Percentiles rank a stretch among this genome's conserved stretches.
phyloP scores from a whole-genome alignment of 805 yeast species.

The Isabelozyma rhagii region DNA sequence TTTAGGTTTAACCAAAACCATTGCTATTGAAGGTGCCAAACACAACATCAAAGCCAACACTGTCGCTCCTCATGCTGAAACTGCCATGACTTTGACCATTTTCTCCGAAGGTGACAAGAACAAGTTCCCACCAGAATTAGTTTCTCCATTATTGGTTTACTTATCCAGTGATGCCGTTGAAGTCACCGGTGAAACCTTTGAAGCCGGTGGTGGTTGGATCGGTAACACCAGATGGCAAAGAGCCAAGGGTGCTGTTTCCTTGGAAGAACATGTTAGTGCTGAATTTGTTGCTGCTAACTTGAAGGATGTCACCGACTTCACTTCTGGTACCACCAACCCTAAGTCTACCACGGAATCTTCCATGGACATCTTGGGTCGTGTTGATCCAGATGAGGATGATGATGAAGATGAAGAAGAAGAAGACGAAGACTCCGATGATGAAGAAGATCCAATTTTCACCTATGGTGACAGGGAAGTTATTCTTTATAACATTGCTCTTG shows the following conservation, averaged over 20 bases:
- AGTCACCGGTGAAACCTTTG: slow-evolving; percentile 78
- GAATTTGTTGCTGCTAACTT: slow-evolving; percentile 73
- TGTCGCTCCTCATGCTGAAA: slow-evolving; percentile 97
- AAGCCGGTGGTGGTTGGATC: slow-evolving; percentile 95
- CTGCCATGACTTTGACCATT: slow-evolving; percentile 92
- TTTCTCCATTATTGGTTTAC: slow-evolving; percentile 84
- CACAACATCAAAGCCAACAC: slow-evolving; percentile 71
- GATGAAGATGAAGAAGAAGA: slow-evolving; percentile 44
- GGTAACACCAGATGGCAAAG: slow-evolving; percentile 96
- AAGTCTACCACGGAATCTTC: slow-evolving; percentile 72
- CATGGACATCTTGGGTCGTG: slow-evolving; percentile 69
- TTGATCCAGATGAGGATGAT: slow-evolving; percentile 49
- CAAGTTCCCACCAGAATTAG: slow-evolving; percentile 81
- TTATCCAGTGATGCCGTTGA: slow-evolving; percentile 72
- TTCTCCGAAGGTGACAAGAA: slow-evolving; percentile 78
- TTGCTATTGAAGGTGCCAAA: slow-evolving; percentile 89
- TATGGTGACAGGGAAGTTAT: slow-evolving; percentile 71
- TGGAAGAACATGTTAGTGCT: slow-evolving; percentile 50
- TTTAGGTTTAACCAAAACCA: slow-evolving; percentile 77
- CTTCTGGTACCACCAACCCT: slow-evolving; percentile 49
- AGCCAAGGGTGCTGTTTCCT: slow-evolving; percentile 75
- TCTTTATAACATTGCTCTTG: slow-evolving; percentile 85
- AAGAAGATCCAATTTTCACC: slow-evolving; percentile 45
- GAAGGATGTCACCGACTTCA: slow-evolving; percentile 63
- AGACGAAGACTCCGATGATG: slow-evolving; percentile 33